Percentiles rank a stretch among this genome's conserved stretches.
phyloP scores from a whole-genome alignment of 495 filamentous ascomycete species.

The Entonaema liquescens region DNA sequence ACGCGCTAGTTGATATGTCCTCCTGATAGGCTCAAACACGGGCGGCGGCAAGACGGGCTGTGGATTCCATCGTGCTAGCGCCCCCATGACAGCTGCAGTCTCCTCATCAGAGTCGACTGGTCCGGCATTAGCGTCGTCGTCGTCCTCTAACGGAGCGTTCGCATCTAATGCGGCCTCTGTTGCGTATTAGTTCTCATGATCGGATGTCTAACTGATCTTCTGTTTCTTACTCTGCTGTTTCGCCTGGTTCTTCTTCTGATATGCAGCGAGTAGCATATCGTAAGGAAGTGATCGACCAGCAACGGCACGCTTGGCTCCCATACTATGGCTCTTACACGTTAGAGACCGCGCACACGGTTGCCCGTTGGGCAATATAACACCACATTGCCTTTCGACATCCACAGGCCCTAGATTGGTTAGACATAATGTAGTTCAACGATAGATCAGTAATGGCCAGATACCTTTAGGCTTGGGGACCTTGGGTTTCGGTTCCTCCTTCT shows the following conservation, averaged over 20 bases:
- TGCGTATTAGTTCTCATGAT: constrained; percentile 37
- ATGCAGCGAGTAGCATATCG: constrained; percentile 89
- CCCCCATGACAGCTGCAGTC: constrained; percentile 84
- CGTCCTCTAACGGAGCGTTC: constrained; percentile 89
- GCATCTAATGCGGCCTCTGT: constrained; percentile 91
- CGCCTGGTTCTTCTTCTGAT: constrained; percentile 99
- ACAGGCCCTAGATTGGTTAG: constrained; percentile 70
- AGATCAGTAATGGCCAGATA: constrained; percentile 31
- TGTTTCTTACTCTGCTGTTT: constrained; percentile 82
- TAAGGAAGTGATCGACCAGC: constrained; percentile 92
- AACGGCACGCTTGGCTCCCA: constrained; percentile 94
- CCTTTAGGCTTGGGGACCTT: constrained; percentile 90
- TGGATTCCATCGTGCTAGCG: constrained; percentile 76
- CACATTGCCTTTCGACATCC: constrained; percentile 97
- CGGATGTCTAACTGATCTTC: neutral
- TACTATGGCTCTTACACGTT: constrained; percentile 96
- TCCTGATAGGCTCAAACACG: constrained; percentile 70
- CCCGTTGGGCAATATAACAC: constrained; percentile 82
- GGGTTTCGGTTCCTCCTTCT: constrained; percentile 94
- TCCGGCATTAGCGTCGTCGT: constrained; percentile 74
- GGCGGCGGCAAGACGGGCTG: constrained; percentile 73
- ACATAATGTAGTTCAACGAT: constrained; percentile 2
- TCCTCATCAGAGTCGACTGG: constrained; percentile 94
- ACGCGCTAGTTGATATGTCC: constrained; percentile 81
- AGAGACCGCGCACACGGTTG: constrained; percentile 89